phyloP scores from a whole-genome alignment of 257 asterid genomes.

The Salvia miltiorrhiza region DNA sequence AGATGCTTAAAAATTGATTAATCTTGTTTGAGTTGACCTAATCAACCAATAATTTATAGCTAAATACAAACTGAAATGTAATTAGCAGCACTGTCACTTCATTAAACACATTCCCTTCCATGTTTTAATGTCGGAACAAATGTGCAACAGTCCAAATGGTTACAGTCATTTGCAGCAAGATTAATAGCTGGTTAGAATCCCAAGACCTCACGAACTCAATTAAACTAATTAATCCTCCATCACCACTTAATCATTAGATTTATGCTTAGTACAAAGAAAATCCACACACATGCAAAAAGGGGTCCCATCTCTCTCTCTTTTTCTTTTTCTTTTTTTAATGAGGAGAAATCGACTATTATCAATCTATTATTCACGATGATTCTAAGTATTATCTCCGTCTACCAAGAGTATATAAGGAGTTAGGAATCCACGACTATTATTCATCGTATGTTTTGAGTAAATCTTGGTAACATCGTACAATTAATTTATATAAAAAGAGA shows the following conservation, averaged over 20 bases:
- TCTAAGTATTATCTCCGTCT: too few relatives aligned
- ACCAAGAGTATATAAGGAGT: too few relatives aligned
- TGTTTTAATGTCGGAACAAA: conserved; percentile 56
- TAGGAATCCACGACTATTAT: too few relatives aligned
- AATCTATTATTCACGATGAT: not conserved
- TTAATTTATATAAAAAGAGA: too few relatives aligned
- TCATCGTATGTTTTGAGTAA: too few relatives aligned
- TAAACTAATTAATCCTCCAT: conserved; percentile 25
- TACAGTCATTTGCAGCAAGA: conserved; percentile 40
- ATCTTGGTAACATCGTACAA: too few relatives aligned
- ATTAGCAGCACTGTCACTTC: conserved; percentile 24
- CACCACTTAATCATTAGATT: conserved; percentile 37
- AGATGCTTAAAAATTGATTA: not conserved
- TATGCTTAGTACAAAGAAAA: conserved; percentile 17
- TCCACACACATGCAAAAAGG: conserved; percentile 42
- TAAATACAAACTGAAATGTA: conserved; percentile 20
- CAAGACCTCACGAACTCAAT: conserved; percentile 50
- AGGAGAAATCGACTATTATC: not conserved
- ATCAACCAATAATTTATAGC: conserved; percentile 29
- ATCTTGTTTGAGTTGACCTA: conserved; percentile 45
- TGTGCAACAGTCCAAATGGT: conserved; percentile 47
- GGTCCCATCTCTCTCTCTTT: conserved; percentile 28
- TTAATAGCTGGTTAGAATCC: conserved; percentile 47
- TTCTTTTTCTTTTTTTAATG: too few relatives aligned
- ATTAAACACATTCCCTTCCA: conserved; percentile 58